A percentile compares a stretch with the other conserved stretches of the same genome.
Conservation (phyloP, 306 rosid species). For the Hippophae rhamnoides region DNA sequence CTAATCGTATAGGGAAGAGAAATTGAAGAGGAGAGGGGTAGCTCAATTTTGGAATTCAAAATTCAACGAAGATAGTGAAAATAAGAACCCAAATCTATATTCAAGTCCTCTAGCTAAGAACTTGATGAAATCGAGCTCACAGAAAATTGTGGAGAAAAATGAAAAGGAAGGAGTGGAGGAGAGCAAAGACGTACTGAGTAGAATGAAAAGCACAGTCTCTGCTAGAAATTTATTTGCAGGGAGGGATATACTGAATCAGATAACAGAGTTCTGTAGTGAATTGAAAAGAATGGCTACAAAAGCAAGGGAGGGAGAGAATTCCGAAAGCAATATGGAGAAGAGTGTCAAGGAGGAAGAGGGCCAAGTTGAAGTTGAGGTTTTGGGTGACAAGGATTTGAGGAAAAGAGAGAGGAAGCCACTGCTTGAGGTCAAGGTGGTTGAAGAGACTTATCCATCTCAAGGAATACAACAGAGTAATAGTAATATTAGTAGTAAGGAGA, state of each 20-base stretch:
- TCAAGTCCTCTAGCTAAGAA: slow-evolving; percentile 39
- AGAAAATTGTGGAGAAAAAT: slow-evolving; percentile 70
- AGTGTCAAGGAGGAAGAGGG: slow-evolving; percentile 19
- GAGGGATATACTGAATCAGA: slow-evolving; percentile 72
- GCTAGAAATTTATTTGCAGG: slow-evolving; percentile 64
- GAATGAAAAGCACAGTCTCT: slow-evolving; percentile 66
- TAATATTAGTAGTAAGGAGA: slow-evolving; percentile 30
- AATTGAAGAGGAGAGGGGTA: slow-evolving; percentile 62
- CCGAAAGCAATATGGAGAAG: slow-evolving; percentile 24
- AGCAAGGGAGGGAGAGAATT: slow-evolving; percentile 51
- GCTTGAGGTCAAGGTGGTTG: slow-evolving; percentile 22
- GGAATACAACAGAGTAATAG: slow-evolving; percentile 28
- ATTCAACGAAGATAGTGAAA: slow-evolving; percentile 52
- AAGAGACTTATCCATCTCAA: neutral
- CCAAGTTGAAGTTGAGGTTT: slow-evolving; percentile 20
- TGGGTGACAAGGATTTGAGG: slow-evolving; percentile 30
- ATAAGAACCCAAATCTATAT: slow-evolving; percentile 56
- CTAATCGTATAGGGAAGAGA: slow-evolving; percentile 41
- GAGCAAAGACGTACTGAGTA: slow-evolving; percentile 29
- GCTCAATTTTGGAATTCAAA: slow-evolving; percentile 31
- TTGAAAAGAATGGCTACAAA: slow-evolving; percentile 68
- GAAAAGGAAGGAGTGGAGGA: slow-evolving; percentile 25
- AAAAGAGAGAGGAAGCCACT: slow-evolving; percentile 56
- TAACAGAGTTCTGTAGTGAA: slow-evolving; percentile 81
- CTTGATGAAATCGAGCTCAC: slow-evolving; percentile 42